Evolutionary conservation across 768 basidiomycete species (phyloP).

Genomic region (Cystofilobasidium capitatum): DNA sequence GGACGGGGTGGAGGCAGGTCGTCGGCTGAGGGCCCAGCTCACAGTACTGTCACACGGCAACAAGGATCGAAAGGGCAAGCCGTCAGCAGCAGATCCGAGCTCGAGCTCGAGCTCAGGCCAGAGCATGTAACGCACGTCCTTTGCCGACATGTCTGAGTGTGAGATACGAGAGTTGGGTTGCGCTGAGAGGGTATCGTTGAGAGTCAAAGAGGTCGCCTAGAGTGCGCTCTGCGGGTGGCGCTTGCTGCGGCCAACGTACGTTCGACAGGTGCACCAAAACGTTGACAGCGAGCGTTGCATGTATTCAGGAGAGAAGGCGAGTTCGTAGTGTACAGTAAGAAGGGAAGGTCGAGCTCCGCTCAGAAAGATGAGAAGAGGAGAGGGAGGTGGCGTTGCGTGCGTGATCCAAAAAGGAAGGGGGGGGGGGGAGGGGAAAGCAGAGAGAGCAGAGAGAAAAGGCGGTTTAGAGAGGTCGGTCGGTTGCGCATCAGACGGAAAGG

Average conservation of each 20-base stretch:
- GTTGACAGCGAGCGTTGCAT: too few relatives aligned
- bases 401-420: not conserved
- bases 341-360: too few relatives aligned
- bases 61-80: too few relatives aligned
- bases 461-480: too few relatives aligned
- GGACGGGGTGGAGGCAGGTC: not conserved
- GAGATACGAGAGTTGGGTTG: not conserved
- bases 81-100: too few relatives aligned
- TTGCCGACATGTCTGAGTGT: constrained; percentile 17
- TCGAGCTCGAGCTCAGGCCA: too few relatives aligned
- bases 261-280: too few relatives aligned
- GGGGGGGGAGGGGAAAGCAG: not conserved
- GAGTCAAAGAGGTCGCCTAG: too few relatives aligned
- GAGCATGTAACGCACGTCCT: constrained; percentile 12
- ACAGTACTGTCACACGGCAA: constrained; percentile 18
- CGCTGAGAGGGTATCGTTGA: not conserved
- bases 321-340: not conserved
- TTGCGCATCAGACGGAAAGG: not conserved
- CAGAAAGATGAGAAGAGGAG: not conserved
- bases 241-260: not conserved
- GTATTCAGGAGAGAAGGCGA: not conserved
- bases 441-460: too few relatives aligned
- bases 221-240: too few relatives aligned
- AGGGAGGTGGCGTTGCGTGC: not conserved
- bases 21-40: not conserved